Evolutionary conservation across 495 filamentous ascomycete species (phyloP).

Genomic region (Penicillium paradoxum): DNA sequence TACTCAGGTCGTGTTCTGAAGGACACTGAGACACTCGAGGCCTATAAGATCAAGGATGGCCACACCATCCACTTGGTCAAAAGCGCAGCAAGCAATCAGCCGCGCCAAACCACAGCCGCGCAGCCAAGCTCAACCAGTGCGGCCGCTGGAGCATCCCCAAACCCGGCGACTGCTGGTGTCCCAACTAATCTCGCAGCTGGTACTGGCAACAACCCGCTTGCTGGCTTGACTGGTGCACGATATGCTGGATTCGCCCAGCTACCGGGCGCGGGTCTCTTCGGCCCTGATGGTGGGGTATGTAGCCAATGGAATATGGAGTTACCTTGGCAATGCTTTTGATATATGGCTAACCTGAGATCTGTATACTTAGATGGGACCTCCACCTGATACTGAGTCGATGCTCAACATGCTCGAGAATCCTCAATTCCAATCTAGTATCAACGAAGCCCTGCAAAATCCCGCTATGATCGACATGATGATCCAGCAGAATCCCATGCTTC

Average conservation of each 20-base stretch:
- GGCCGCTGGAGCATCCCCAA: conserved; percentile 47
- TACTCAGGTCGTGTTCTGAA: conserved; percentile 97
- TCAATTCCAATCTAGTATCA: conserved; percentile 73
- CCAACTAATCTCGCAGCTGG: conserved; percentile 90
- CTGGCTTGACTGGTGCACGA: conserved; percentile 85
- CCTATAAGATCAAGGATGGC: conserved; percentile 93
- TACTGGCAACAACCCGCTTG: conserved; percentile 84
- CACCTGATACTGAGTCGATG: conserved; percentile 73
- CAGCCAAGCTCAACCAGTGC: conserved; percentile 43
- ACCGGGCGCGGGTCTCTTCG: conserved; percentile 85
- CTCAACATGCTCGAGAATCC: conserved; percentile 84
- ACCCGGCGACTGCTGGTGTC: conserved; percentile 53
- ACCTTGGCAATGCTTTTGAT: background rate
- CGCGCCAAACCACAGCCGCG: conserved; percentile 53
- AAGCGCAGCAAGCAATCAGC: conserved; percentile 82
- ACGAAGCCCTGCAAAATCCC: conserved; percentile 92
- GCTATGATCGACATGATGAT: conserved; percentile 90
- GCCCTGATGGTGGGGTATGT: conserved; percentile 94
- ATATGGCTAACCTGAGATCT: conserved; percentile 15
- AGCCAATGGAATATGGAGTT: background rate
- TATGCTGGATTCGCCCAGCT: conserved; percentile 91
- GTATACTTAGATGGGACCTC: conserved; percentile 74
- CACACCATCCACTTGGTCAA: conserved; percentile 96
- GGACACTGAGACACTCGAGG: conserved; percentile 75
- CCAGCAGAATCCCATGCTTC: conserved; percentile 79